Conservation (phyloP, 306 rosid genomes). For the Corylus heterophylla region DNA sequence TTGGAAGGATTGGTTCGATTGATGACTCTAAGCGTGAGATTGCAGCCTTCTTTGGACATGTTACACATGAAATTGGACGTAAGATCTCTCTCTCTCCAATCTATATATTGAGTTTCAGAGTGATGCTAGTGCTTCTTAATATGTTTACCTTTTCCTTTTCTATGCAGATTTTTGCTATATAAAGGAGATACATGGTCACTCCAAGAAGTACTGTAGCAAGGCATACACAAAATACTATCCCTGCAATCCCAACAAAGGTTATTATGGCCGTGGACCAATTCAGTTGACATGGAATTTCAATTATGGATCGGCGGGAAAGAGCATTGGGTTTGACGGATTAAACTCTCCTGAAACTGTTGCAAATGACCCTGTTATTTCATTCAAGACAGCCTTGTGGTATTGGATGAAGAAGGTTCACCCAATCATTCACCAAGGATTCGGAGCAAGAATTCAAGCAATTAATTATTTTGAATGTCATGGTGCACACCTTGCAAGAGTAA, state of each 20-base stretch:
- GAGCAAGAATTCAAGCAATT: slow-evolving; percentile 84
- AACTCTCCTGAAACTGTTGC: slow-evolving; percentile 76
- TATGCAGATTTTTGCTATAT: slow-evolving; percentile 71
- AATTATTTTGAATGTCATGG: slow-evolving; percentile 75
- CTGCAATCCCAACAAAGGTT: slow-evolving; percentile 63
- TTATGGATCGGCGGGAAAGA: slow-evolving; percentile 72
- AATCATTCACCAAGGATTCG: slow-evolving; percentile 65
- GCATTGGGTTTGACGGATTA: slow-evolving; percentile 61
- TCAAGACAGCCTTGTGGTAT: slow-evolving; percentile 85
- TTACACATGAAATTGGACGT: slow-evolving; percentile 87
- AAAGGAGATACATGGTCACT: slow-evolving; percentile 78
- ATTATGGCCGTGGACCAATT: slow-evolving; percentile 86
- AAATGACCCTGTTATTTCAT: slow-evolving; percentile 51
- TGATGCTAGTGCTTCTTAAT: no score
- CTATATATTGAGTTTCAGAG: neutral
- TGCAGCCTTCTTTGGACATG: slow-evolving; percentile 82
- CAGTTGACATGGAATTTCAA: slow-evolving; percentile 91
- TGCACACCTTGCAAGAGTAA: slow-evolving; percentile 45
- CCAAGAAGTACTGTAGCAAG: slow-evolving; percentile 78
- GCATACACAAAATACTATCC: slow-evolving; percentile 54
- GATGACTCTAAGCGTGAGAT: slow-evolving; percentile 78
- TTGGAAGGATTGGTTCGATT: slow-evolving; percentile 35
- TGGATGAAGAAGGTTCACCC: slow-evolving; percentile 69
- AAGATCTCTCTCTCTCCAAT: slow-evolving; percentile 9
- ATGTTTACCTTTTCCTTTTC: neutral